Evolutionary conservation across 2,329 filamentous ascomycete species (phyloP).

Genomic region (Cladophialophora yegresii): DNA sequence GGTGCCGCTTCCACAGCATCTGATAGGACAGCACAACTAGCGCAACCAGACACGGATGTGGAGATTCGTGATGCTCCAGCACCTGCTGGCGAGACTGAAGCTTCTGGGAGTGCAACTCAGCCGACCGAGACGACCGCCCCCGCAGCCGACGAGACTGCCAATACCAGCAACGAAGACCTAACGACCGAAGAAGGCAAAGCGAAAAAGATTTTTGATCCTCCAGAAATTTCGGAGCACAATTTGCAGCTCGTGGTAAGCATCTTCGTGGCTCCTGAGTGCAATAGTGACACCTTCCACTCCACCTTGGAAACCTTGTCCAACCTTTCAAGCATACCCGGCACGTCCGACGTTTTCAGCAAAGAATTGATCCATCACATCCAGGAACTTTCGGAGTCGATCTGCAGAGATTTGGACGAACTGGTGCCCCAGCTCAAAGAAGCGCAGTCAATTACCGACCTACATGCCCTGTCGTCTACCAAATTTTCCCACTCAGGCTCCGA

Average conservation of each 20-base stretch:
- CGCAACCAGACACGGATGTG: slow-evolving; percentile 37
- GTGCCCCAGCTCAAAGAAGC: slow-evolving; percentile 84
- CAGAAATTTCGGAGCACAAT: slow-evolving; percentile 83
- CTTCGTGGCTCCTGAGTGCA: slow-evolving; percentile 92
- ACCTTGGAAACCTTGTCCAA: slow-evolving; percentile 99
- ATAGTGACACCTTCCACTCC: slow-evolving; percentile 96
- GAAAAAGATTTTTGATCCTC: slow-evolving; percentile 71
- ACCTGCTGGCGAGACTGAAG: slow-evolving; percentile 21
- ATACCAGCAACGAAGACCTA: slow-evolving; percentile 35
- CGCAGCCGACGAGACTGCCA: slow-evolving; percentile 38
- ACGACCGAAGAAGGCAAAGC: slow-evolving; percentile 51
- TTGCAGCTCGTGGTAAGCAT: slow-evolving; percentile 94
- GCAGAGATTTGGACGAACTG: slow-evolving; percentile 80
- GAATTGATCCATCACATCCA: slow-evolving; percentile 89
- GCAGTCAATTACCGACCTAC: slow-evolving; percentile 86
- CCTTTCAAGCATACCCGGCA: slow-evolving; percentile 85
- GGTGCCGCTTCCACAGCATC: slow-evolving; percentile 41
- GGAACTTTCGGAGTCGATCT: slow-evolving; percentile 77
- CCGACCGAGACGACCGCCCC: slow-evolving; percentile 38
- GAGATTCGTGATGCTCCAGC: slow-evolving; percentile 34
- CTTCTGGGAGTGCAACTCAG: slow-evolving; percentile 9
- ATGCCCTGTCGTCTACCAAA: slow-evolving; percentile 88
- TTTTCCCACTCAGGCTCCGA: slow-evolving; percentile 96
- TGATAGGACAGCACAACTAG: slow-evolving; percentile 43
- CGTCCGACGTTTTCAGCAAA: slow-evolving; percentile 86